Percentiles rank a stretch among this genome's conserved stretches.
phyloP scores from a whole-genome alignment of 345 rosid species.

The Viola odorata region DNA sequence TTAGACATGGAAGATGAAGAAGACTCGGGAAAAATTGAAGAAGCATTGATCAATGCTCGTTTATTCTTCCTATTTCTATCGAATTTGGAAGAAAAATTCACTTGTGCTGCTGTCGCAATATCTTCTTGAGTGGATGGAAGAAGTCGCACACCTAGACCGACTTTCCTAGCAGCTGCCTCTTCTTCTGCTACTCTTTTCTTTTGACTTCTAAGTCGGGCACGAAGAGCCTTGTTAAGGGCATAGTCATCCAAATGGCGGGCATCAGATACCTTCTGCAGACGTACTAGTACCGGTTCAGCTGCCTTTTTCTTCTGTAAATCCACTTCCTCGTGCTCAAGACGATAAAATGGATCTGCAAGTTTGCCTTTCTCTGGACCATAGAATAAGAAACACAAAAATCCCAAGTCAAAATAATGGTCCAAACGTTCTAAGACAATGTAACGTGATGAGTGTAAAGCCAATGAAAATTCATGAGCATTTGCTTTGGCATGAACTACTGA shows the following conservation, averaged over 20 bases:
- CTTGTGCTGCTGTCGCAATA: constrained; percentile 44
- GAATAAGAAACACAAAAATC: constrained; percentile 10
- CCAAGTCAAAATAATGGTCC: constrained; percentile 3
- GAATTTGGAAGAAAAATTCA: constrained; percentile 65
- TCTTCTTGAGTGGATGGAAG: constrained; percentile 70
- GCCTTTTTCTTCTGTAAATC: constrained; percentile 95
- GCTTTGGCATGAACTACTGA: not conserved
- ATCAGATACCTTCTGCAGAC: constrained; percentile 78
- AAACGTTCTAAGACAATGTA: not conserved
- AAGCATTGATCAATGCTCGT: constrained; percentile 60
- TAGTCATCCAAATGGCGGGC: constrained; percentile 82
- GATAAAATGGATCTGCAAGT: constrained; percentile 93
- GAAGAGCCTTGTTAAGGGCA: constrained; percentile 69
- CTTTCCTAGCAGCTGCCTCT: constrained; percentile 60
- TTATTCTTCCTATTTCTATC: constrained; percentile 71
- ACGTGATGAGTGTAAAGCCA: not conserved
- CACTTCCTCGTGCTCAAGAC: constrained; percentile 86
- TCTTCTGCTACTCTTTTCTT: constrained; percentile 86
- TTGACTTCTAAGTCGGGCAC: constrained; percentile 73
- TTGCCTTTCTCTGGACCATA: constrained; percentile 62
- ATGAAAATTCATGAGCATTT: not conserved
- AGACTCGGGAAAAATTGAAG: constrained; percentile 65
- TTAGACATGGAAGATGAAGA: constrained; percentile 31
- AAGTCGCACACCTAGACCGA: constrained; percentile 72
- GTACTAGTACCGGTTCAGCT: constrained; percentile 82